Evolutionary conservation across 2,329 filamentous ascomycete genomes (phyloP), one percentile per base, ranked within the genome.

Genomic region (Moelleriella libera): DNA sequence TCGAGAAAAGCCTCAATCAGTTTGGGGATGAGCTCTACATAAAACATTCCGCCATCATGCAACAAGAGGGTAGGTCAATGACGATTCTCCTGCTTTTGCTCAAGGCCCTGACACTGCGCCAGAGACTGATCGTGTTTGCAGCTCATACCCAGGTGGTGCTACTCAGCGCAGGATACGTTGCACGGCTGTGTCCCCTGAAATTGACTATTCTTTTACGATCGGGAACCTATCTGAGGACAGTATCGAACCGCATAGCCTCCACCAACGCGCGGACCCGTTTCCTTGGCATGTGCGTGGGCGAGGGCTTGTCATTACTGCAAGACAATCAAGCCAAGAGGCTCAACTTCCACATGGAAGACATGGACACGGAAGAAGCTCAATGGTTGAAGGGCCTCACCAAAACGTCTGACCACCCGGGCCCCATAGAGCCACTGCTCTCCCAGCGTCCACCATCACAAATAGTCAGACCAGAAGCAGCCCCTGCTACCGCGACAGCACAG

Each of bases 11-110:
- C 45, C 67, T 95, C 45, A 70, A 69, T 40, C 77, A 83, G 45
- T 95, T 97, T 61, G 86, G 87, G 1, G 89, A 96, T 56, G 79
- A 84, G 45, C 69, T 97, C 9, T 94, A 88, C 57, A 88, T 97
- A 55, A 85, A 80, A 49, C 88, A 97, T 63, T 78, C 84, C 0
- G 82, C 89, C 5, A 77, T 85, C n/a, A 60, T 92, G 40, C 85
- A 89, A 57, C 92, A 98, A 72, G 87, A 97, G 74, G 83, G 88
- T 85, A 65, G 55, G 10, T 12, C 5, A 28, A 42, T 8, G 21
- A 8, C 9, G 8, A 2, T 11, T 3, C 34, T 12, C 34, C 21
- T 29, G 0, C 5, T n/a, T 31, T n/a, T 11, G 4, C 6, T 37
- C 8, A 9, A 37, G 8, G 12, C 28, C 5, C 0, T 29, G 32